Base-by-base conservation (phyloP, 2,329 filamentous ascomycete genomes). In the Sordariomycetes sp. region DNA sequence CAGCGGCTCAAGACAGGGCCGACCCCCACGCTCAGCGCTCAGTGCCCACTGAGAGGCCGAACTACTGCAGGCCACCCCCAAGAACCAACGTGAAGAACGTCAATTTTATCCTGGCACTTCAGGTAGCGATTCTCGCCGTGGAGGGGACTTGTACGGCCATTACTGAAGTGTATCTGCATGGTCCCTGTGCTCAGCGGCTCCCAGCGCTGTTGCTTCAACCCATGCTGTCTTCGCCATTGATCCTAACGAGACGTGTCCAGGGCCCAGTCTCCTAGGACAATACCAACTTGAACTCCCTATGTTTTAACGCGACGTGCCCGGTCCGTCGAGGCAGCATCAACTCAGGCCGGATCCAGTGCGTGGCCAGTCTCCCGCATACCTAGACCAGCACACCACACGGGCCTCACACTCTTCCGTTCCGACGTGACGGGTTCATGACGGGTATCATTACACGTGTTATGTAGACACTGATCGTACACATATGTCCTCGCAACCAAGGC, bases 381-480 rank as follows among this genome's bases (percentile, higher is more conserved):
- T n/a, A n/a, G 5, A 16, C 16, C 40, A n/a, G 40, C 18, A 46
- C 5, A 3, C 40, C 40, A 8, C 40, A 2, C 40, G 16, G 40
- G 18, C 6, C 6, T n/a, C 40, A n/a, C 16, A n/a, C 40, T 46
- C n/a, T 14, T 7, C 16, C 37, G 37, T n/a, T 3, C 12, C 40
- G 18, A n/a, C 6, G 40, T n/a, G 5, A n/a, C 22, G 22, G 46
- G 22, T 22, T 57, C 48, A 35, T 57, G 55, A 57, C 48, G 55
- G 55, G 55, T 57, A 57, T 57, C 55, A 57, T 57, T 57, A 57
- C 50, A 53, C 48, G 35, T 57, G 50, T 37, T 57, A 57, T 57
- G 35, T 50, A 53, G 28, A 57, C 55, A 57, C 48, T 37, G 48
- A 24, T 57, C 52, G 28, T 53, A 20, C 43, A 57, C 55, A 52